Conservation (phyloP, 2,329 filamentous ascomycete species). For the Hymenoscyphus fraxineus region DNA sequence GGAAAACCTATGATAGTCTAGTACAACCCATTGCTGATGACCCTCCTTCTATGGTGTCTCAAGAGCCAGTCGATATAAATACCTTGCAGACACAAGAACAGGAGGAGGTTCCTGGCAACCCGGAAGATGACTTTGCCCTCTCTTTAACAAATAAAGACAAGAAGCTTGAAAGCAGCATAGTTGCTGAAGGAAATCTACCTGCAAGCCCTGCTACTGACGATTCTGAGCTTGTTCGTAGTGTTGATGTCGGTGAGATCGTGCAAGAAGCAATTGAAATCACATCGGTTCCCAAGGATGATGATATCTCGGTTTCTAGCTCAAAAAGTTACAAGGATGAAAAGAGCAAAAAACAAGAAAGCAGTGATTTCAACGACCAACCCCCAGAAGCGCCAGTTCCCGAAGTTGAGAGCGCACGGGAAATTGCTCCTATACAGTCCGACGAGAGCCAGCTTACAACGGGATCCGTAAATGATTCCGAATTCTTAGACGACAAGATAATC, state of each 20-base stretch:
- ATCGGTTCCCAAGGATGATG: slow-evolving; percentile 7
- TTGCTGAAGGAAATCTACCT: neutral
- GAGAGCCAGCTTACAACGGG: neutral
- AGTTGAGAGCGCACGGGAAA: neutral
- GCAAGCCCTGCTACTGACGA: neutral
- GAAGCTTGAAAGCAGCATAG: slow-evolving; percentile 24
- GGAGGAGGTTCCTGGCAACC: neutral
- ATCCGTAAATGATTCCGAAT: slow-evolving; percentile 1
- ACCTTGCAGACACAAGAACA: neutral
- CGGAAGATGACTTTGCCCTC: slow-evolving; percentile 9
- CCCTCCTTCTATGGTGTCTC: neutral
- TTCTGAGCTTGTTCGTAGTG: neutral
- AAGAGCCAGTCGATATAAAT: neutral
- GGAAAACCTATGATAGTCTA: slow-evolving; percentile 9
- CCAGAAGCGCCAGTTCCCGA: neutral
- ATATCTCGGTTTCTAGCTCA: neutral
- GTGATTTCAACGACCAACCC: neutral
- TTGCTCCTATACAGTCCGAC: neutral
- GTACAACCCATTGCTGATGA: neutral
- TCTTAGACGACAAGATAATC: slow-evolving; percentile 3
- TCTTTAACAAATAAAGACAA: slow-evolving; percentile 36
- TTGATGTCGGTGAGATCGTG: neutral
- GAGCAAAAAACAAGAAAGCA: neutral
- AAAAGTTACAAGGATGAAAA: slow-evolving; percentile 15
- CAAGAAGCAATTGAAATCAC: slow-evolving; percentile 3